Percentiles rank a stretch among this genome's conserved stretches.
These are phyloP conservation scores for Populus hybrid DNA, from an alignment of 441 rosid species.

Conservation along the genomic window DNA sequence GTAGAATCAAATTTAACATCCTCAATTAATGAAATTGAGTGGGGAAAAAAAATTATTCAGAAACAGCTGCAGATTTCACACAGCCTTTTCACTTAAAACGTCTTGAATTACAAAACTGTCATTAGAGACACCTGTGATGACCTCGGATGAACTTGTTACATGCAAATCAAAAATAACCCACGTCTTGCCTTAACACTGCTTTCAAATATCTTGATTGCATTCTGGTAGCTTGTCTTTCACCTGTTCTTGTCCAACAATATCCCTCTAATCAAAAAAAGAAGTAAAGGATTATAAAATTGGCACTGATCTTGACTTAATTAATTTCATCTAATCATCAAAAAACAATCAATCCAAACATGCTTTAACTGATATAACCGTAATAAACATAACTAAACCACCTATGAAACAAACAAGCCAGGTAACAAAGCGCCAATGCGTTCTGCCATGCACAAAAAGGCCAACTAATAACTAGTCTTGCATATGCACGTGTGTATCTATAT, in stretches of 20 bases:
- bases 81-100: slow-evolving; percentile 70
- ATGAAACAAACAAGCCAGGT: slow-evolving; percentile 70
- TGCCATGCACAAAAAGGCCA: slow-evolving; percentile 25
- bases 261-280: too few species aligned
- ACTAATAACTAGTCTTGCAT: not conserved
- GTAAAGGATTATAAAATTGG: too few species aligned
- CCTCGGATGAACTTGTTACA: slow-evolving; percentile 63
- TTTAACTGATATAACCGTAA: too few species aligned
- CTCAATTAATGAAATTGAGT: too few species aligned
- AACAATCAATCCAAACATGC: too few species aligned
- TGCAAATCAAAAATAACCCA: slow-evolving; percentile 72
- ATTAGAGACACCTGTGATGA: slow-evolving; percentile 64
- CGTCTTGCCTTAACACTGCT: slow-evolving; percentile 79
- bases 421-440: slow-evolving; percentile 59
- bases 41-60: too few species aligned
- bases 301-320: too few species aligned
- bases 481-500: not conserved
- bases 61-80: not conserved
- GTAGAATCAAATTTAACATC: not conserved
- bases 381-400: slow-evolving; percentile 31
- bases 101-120: slow-evolving; percentile 76
- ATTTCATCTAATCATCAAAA: too few species aligned
- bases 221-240: slow-evolving; percentile 81
- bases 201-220: slow-evolving; percentile 74
- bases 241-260: slow-evolving; percentile 86